These are phyloP conservation scores for Anethum foeniculum DNA, from an alignment of 140 eudicot genomes.

Conservation along the genomic window DNA sequence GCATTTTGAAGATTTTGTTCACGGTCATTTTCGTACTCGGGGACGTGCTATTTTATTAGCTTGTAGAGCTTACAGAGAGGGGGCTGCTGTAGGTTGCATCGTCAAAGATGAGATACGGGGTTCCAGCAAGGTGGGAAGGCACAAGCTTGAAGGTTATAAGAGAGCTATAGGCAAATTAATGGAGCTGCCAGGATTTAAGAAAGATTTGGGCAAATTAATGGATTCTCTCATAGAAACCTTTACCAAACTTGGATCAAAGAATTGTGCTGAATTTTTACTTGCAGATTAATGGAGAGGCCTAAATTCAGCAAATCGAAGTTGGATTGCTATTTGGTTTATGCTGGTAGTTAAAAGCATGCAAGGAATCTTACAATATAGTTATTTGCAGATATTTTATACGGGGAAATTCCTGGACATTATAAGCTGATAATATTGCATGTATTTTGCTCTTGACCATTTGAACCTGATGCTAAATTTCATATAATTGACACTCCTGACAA, in stretches of 20 bases:
- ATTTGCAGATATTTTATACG: background rate
- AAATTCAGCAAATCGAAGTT: background rate
- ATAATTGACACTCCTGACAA: background rate
- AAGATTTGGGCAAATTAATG: conserved; percentile 18
- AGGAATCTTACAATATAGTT: background rate
- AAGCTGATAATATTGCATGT: background rate
- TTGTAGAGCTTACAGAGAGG: conserved; percentile 48
- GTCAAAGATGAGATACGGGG: conserved; percentile 14
- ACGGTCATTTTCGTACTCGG: conserved; percentile 50
- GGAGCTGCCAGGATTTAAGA: background rate
- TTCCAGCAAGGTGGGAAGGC: background rate
- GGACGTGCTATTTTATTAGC: conserved; percentile 50
- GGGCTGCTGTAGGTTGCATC: conserved; percentile 37
- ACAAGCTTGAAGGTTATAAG: background rate
- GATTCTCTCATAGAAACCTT: conserved; percentile 39
- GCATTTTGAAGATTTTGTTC: conserved; percentile 63
- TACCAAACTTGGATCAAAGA: conserved; percentile 27
- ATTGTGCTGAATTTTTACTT: conserved; percentile 37
- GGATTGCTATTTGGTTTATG: no score
- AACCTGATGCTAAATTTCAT: background rate
- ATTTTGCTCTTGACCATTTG: background rate
- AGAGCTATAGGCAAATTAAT: conserved; percentile 16
- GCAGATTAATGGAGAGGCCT: background rate
- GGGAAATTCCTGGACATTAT: background rate
- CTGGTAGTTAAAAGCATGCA: no score